Conservation (phyloP, 805 yeast species). For the Saccharomycopsis sp. region DNA sequence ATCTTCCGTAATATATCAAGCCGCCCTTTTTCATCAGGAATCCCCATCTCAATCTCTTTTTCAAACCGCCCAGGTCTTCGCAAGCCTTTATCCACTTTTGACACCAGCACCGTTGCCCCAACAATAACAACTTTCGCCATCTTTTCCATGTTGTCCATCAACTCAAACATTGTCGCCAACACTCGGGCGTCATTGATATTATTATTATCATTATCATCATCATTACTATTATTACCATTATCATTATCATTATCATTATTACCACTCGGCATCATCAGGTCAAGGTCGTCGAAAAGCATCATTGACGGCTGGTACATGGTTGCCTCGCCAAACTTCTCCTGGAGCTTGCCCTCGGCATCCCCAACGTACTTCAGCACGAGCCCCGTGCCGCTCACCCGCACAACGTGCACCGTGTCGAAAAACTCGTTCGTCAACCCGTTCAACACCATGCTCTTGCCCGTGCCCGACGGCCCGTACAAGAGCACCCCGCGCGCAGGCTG, state of each 20-base stretch:
- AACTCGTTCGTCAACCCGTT: conserved; percentile 72
- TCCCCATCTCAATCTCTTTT: conserved; percentile 81
- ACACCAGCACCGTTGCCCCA: conserved; percentile 70
- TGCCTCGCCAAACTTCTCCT: conserved; percentile 81
- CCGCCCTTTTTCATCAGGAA: conserved; percentile 82
- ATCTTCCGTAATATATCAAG: conserved; percentile 60
- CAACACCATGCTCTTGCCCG: conserved; percentile 87
- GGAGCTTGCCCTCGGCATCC: conserved; percentile 81
- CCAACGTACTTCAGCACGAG: conserved; percentile 90
- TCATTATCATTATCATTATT: conserved; percentile 8
- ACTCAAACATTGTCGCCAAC: conserved; percentile 76
- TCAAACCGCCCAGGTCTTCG: conserved; percentile 86
- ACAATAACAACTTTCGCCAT: conserved; percentile 54
- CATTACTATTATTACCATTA: too few relatives aligned
- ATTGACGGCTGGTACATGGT: conserved; percentile 77
- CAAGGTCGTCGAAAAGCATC: conserved; percentile 87
- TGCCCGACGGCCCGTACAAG: conserved; percentile 94
- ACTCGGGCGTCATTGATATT: conserved; percentile 66
- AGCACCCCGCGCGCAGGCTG: conserved; percentile 91
- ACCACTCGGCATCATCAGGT: conserved; percentile 72
- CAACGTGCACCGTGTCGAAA: conserved; percentile 59
- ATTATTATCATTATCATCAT: conserved; percentile 6
- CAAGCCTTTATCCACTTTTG: conserved; percentile 58
- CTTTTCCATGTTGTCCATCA: conserved; percentile 71
- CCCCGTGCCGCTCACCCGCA: conserved; percentile 83